Percentiles rank a stretch among this genome's conserved stretches.
Conservation (phyloP, 2,329 filamentous ascomycete genomes). For the Trichoderma harzianum region DNA sequence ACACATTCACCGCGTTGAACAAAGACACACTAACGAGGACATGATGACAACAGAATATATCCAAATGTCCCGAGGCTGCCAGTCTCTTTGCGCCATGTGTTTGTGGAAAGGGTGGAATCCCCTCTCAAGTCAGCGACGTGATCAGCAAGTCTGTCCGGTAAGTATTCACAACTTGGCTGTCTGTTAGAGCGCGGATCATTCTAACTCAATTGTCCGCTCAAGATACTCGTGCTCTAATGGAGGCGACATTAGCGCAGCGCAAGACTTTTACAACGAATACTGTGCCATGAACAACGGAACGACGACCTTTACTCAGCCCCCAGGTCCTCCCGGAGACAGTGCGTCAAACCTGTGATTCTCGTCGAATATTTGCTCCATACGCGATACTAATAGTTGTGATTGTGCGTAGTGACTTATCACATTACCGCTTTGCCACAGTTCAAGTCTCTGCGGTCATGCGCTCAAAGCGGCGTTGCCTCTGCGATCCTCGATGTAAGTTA, state of each 20-base stretch:
- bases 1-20: neutral
- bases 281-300: slow-evolving; percentile 50
- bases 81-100: slow-evolving; percentile 48
- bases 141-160: slow-evolving; percentile 40
- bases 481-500: slow-evolving; percentile 40
- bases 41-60: slow-evolving; percentile 26
- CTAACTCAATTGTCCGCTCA: neutral
- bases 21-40: neutral
- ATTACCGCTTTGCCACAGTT: slow-evolving; percentile 50
- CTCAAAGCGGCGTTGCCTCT: slow-evolving; percentile 41
- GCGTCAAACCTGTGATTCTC: slow-evolving; percentile 24
- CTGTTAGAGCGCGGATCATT: neutral
- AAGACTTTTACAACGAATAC: slow-evolving; percentile 50
- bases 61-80: slow-evolving; percentile 38
- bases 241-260: slow-evolving; percentile 45
- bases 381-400: slow-evolving; percentile 22
- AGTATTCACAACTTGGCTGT: neutral
- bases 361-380: no score
- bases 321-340: slow-evolving; percentile 51
- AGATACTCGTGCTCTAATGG: slow-evolving; percentile 45
- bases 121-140: slow-evolving; percentile 38
- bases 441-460: slow-evolving; percentile 43
- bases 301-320: slow-evolving; percentile 44
- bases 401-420: slow-evolving; percentile 47
- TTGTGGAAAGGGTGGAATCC: slow-evolving; percentile 50